These are phyloP conservation scores for Verticillium nubilum DNA, from an alignment of 2,329 filamentous ascomycete species.

Conservation along the genomic window DNA sequence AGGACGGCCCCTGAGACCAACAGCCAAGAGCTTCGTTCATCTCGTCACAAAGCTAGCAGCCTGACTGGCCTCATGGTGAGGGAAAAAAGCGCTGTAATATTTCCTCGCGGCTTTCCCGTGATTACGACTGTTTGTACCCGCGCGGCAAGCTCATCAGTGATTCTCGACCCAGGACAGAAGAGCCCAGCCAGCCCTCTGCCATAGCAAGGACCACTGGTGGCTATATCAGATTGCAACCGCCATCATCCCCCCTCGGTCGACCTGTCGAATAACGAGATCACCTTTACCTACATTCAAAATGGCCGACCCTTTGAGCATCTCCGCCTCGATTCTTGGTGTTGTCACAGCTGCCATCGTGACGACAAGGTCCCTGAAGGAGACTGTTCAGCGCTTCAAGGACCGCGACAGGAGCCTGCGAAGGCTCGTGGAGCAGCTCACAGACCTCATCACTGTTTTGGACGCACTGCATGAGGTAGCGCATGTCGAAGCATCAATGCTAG, in stretches of 20 bases:
- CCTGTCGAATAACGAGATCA: not conserved
- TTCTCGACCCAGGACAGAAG: not conserved
- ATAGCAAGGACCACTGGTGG: not conserved
- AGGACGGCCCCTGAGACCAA: not conserved
- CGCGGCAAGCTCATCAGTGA: not conserved
- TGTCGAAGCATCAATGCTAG: slow-evolving; percentile 18
- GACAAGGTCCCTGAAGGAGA: slow-evolving; percentile 23
- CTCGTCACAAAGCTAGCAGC: not conserved
- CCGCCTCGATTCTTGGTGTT: slow-evolving; percentile 23
- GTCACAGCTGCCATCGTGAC: slow-evolving; percentile 26
- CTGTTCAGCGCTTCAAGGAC: slow-evolving; percentile 25
- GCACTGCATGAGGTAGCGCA: slow-evolving; percentile 18
- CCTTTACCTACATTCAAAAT: not conserved
- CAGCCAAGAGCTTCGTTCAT: no score
- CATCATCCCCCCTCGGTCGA: not conserved
- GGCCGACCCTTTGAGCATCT: slow-evolving; percentile 26
- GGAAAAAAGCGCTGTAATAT: not conserved
- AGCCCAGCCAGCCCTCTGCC: not conserved
- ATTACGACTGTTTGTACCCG: not conserved
- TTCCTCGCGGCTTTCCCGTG: not conserved
- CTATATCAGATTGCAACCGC: not conserved
- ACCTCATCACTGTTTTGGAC: slow-evolving; percentile 25
- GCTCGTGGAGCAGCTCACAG: slow-evolving; percentile 25
- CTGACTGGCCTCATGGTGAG: not conserved
- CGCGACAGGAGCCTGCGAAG: slow-evolving; percentile 26